Evolutionary conservation across 1,284 basidiomycete species (phyloP), one percentile per base, ranked within the genome.

Genomic region (Sporisorium graminicola): DNA sequence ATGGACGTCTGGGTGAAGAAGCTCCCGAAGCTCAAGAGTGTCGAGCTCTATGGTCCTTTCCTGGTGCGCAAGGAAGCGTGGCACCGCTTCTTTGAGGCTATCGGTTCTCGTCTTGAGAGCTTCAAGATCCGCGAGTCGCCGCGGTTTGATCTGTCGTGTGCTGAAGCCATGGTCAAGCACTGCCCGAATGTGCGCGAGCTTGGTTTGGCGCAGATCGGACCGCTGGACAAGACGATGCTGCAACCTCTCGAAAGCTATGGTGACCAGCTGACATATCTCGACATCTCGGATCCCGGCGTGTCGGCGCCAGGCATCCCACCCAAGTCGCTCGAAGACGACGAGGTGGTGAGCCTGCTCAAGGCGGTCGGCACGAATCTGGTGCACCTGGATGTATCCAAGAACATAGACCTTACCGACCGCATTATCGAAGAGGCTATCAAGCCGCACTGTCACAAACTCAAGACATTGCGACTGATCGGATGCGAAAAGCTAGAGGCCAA

Each of bases 21-120:
- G 2, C 88, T 98, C 26, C 90, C 90, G 1, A 85, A 90, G 9
- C 90, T 99, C 40, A 89, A 87, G 20, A 89, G 89, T 24, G 82
- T 99, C 9, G 92, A 93, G 80, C 91, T 99, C 7, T 91, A 93
- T 27, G 96, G 93, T 0, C 93, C 94, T 0, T 98, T 94, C 86
- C 90, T 97, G 26, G 92, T 97, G 27, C 90, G 91, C 50, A 87
- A 90, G 8, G 88, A 90, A 7, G 90, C 90, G 0, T 98, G 96
- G 95, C 87, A 90, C 50, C 82, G 87, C 0, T 94, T 97, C 86
- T 91, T 98, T 86, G 86, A 89, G 49, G 84, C 89, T 1, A 89
- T 91, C 51, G 87, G 87, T n/a, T 58, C 77, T n/a, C 83, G 87
- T 2, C 88, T 98, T 7, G 88, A 90, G 75, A 89, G 89, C 14